Evolutionary conservation across 495 filamentous ascomycete species (phyloP), one percentile per base, ranked within the genome.

Genomic region (Rhizodiscina lignyota): DNA sequence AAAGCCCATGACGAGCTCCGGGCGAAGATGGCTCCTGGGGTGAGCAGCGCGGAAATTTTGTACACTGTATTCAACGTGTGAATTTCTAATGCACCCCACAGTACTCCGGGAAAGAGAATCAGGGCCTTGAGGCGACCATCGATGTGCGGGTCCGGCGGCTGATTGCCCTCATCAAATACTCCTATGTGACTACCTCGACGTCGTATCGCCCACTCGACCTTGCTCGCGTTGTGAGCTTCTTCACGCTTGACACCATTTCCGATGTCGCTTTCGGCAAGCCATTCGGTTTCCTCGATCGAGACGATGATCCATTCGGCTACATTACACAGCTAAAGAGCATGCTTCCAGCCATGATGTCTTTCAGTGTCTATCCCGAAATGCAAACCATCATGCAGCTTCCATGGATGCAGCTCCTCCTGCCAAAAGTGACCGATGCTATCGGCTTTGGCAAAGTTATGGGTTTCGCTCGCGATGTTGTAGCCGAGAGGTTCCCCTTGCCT

Each of bases 211-310:
- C 33, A 11, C 8, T 27, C 24, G 42, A 45, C 23, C n/a, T 45
- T 2, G 39, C 38, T 6, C 13, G 20, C 18, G 60, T 48, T 29
- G 47, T 50, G 1, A 53, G 54, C 29, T 62, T 48, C 40, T 49
- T 66, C 30, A 50, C 61, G 15, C 33, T 63, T 5, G 60, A 64
- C 36, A 42, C 63, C 22, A 63, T 66, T 37, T 48, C 49, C 13
- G 39, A 49, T 30, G 38, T 58, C 12, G 6, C 20, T 4, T 35
- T 35, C 17, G 19, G 19, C 10, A 11, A 8, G 16, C 33, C 33
- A 8, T 35, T 35, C 19, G 33, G 33, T 16, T 10, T 15, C 23
- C 10, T 35, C 10, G 8, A 16, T 10, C 17, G 8, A 11, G 21
- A 35, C 8, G 17, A 10, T 10, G 33, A 35, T 23, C 10, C 10